phyloP scores from a whole-genome alignment of 257 asterid genomes.

The Fraxinus americana region DNA sequence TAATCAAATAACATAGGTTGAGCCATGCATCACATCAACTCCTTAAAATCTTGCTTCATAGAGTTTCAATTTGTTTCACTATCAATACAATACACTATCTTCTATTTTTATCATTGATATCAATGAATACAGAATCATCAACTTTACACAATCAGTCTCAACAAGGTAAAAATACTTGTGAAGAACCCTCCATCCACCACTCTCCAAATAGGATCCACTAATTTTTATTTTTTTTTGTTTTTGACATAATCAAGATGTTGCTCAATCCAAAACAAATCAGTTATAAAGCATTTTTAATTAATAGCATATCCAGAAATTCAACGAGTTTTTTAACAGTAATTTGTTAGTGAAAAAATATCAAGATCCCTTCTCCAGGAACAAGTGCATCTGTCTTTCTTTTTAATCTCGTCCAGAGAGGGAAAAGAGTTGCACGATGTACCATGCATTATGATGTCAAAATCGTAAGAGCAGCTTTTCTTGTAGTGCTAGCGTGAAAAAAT shows the following conservation, averaged over 20 bases:
- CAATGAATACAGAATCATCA: not conserved
- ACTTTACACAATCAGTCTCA: not conserved
- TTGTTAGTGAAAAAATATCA: slow-evolving; percentile 1
- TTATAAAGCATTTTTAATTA: too few relatives aligned
- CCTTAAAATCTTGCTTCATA: not conserved
- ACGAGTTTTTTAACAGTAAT: not conserved
- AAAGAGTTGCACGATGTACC: not conserved
- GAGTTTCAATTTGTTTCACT: not conserved
- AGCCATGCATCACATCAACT: not conserved
- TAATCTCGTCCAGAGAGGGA: not conserved
- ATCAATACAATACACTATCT: not conserved
- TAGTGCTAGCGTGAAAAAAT: not conserved
- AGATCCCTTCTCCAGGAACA: not conserved
- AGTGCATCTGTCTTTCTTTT: not conserved
- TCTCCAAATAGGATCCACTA: not conserved
- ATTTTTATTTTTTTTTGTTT: too few relatives aligned
- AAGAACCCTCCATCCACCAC: not conserved
- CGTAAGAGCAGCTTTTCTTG: not conserved
- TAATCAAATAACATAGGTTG: not conserved
- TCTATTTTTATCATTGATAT: not conserved
- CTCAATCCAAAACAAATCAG: too few relatives aligned
- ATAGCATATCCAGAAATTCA: not conserved
- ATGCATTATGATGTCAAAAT: not conserved
- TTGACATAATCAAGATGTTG: too few relatives aligned
- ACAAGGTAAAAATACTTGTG: too few relatives aligned